phyloP scores from a whole-genome alignment of 2,329 filamentous ascomycete species.

The Colletotrichum gloeosporioides region DNA sequence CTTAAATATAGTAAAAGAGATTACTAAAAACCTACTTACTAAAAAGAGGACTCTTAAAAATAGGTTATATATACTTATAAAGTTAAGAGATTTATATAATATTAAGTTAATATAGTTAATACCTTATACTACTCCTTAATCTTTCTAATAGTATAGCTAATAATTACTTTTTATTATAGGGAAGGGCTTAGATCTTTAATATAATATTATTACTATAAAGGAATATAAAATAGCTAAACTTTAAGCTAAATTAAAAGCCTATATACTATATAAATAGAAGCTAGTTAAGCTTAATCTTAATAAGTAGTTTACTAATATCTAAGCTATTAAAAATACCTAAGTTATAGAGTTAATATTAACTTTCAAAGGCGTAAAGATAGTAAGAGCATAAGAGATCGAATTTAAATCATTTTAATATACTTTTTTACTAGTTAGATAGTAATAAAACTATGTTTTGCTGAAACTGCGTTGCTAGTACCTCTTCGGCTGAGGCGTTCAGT shows the following conservation, averaged over 20 bases:
- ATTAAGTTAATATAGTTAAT: not conserved
- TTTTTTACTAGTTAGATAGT: not conserved
- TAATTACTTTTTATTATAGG: not conserved
- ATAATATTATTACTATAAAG: not conserved
- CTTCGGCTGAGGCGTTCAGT: not conserved
- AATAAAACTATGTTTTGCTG: not conserved
- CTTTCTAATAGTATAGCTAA: not conserved
- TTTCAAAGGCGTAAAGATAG: not conserved
- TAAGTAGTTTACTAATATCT: not conserved
- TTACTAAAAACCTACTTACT: not conserved
- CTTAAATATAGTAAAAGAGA: too few relatives aligned
- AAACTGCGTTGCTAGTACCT: not conserved
- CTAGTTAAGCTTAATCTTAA: not conserved
- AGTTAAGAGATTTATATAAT: not conserved
- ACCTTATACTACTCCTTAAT: not conserved
- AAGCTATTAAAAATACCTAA: not conserved
- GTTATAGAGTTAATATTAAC: not conserved
- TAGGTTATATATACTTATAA: not conserved
- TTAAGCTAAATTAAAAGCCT: not conserved
- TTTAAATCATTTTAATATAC: not conserved
- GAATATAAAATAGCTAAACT: not conserved
- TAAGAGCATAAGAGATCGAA: not conserved
- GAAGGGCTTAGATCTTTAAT: too few relatives aligned
- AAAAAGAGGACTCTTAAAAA: not conserved
- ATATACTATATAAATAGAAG: not conserved